Evolutionary conservation across 2,329 filamentous ascomycete species (phyloP).

Genomic region (Fonsecaea monophora): DNA sequence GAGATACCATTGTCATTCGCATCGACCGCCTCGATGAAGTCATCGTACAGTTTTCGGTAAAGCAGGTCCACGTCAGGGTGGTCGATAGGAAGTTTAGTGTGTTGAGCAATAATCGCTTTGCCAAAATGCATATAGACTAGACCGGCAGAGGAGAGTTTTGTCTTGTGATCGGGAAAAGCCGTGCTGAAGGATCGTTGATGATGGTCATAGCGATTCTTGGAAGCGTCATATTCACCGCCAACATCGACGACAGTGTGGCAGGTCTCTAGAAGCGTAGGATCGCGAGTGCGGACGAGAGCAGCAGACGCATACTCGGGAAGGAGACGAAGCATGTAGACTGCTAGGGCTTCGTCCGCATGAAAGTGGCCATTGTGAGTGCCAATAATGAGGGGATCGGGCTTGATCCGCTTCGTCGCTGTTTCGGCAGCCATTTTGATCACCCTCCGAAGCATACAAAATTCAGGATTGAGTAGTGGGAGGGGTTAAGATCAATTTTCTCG

Average conservation of each 20-base stretch:
- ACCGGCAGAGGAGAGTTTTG: slow-evolving; percentile 92
- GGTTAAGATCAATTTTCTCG: neutral
- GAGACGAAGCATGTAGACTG: slow-evolving; percentile 91
- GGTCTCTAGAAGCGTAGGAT: slow-evolving; percentile 74
- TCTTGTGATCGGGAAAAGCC: slow-evolving; percentile 81
- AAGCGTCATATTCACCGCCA: slow-evolving; percentile 88
- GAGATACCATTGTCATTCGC: slow-evolving; percentile 97
- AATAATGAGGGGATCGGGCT: slow-evolving; percentile 75
- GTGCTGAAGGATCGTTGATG: slow-evolving; percentile 91
- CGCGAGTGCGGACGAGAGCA: slow-evolving; percentile 82
- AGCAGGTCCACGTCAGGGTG: slow-evolving; percentile 74
- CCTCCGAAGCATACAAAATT: slow-evolving; percentile 48
- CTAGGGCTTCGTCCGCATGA: slow-evolving; percentile 97
- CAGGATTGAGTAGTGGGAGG: slow-evolving; percentile 4
- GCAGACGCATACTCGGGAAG: slow-evolving; percentile 80
- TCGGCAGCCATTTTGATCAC: slow-evolving; percentile 68
- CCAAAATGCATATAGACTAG: slow-evolving; percentile 97
- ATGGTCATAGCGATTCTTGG: slow-evolving; percentile 85
- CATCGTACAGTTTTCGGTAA: slow-evolving; percentile 87
- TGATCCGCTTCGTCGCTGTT: slow-evolving; percentile 79
- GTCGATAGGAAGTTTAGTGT: slow-evolving; percentile 66
- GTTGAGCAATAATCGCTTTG: slow-evolving; percentile 75
- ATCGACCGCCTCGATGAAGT: slow-evolving; percentile 94
- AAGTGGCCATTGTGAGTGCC: slow-evolving; percentile 98
- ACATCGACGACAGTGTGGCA: slow-evolving; percentile 98